Base-by-base conservation (phyloP, 2,329 filamentous ascomycete genomes). In the Cladosporium austrohemisphaericum region DNA sequence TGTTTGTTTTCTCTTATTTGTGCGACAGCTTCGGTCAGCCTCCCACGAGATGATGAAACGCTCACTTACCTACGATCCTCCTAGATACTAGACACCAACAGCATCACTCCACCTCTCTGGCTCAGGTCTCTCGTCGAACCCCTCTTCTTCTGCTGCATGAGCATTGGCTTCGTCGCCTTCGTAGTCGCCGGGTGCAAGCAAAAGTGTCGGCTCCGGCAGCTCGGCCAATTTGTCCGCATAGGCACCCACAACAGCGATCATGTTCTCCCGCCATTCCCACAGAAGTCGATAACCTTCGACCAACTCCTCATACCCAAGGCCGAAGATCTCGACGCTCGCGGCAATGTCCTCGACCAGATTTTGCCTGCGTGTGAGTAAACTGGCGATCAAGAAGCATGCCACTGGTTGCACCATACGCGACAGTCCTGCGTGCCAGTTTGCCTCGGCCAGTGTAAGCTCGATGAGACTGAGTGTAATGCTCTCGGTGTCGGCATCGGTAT, bases 401-500 rank as follows among this genome's bases (percentile, higher is more conserved):
- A 49, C 52, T 18, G 46, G 52, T 16, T 51, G 38, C n/a, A 20
- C 49, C 38, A 43, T 51, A 14, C 26, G 37, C 19, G 25, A 47
- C 8, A 36, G 41, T 20, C 32, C 43, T 1, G 22, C 20, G 10
- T 46, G 43, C 43, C 43, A 46, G 13, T 46, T 37, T 6, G 8
- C 23, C 6, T 46, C 32, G 3, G 43, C 23, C 13, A 49, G n/a
- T 6, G 51, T 51, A 19, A 51, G 49, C 16, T 54, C 45, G 28
- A 51, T 44, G n/a, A 51, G 31, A 26, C 41, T 51, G 19, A 54
- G 26, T 2, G 49, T 32, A 9, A 54, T 41, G 13, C 13, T 54
- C 28, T 54, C 52, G 10, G 49, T 38, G 23, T 54, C 52, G 7
- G 41, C 1, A 14, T 46, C 32, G 10, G 46, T 49, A 9, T 48